Conservation (phyloP, 164 flowering plant genomes). For the Annona cherimola region DNA sequence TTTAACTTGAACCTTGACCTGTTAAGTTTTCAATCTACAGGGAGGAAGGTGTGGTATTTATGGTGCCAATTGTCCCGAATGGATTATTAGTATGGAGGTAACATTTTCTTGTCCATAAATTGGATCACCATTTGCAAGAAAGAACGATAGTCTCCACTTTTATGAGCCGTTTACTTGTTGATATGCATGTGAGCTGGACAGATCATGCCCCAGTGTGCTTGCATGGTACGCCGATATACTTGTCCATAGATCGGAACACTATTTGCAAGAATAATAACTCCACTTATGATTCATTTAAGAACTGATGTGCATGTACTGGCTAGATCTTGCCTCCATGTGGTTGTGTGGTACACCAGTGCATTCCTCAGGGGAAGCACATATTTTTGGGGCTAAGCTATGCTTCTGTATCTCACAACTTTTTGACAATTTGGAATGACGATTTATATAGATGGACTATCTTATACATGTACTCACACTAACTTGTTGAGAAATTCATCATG, state of each 20-base stretch:
- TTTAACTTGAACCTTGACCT: constrained; percentile 4
- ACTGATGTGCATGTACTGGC: background rate
- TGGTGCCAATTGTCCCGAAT: constrained; percentile 80
- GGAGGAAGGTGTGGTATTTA: constrained; percentile 88
- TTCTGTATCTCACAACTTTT: background rate
- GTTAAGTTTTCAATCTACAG: constrained; percentile 31
- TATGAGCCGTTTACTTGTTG: background rate
- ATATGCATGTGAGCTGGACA: background rate
- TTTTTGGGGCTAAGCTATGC: background rate
- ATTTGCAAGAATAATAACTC: background rate
- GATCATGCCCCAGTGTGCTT: background rate
- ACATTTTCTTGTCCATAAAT: background rate
- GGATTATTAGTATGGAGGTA: constrained; percentile 99
- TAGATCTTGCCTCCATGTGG: background rate
- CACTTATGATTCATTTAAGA: background rate
- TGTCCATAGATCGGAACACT: background rate
- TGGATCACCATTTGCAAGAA: background rate
- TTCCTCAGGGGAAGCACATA: no score
- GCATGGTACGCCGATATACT: background rate
- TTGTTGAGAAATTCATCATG: background rate
- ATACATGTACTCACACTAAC: background rate
- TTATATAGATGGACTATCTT: background rate
- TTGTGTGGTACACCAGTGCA: no score
- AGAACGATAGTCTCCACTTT: background rate
- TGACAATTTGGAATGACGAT: background rate